Percentiles rank a stretch among this genome's conserved stretches.
These are phyloP conservation scores for Pichia sp. DNA, from an alignment of 1,139 yeast genomes.

Conservation along the genomic window DNA sequence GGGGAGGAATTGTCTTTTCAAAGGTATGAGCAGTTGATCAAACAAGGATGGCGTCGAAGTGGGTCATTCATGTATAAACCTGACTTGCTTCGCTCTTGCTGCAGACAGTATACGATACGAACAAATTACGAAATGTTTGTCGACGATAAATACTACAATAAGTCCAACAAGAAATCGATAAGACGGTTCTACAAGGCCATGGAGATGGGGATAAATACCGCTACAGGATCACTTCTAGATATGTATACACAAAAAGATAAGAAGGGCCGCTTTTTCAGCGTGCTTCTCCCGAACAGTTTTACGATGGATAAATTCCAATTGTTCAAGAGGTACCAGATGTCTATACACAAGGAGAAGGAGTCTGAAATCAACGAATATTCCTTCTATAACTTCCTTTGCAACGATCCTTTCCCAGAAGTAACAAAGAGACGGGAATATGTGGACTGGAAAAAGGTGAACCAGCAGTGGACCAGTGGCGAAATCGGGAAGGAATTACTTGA, in stretches of 20 bases:
- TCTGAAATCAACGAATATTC: conserved; percentile 42
- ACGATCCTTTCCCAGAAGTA: conserved; percentile 48
- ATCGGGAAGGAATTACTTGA: conserved; percentile 9
- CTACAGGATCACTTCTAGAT: conserved; percentile 1
- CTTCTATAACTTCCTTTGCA: conserved; percentile 66
- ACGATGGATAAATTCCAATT: conserved; percentile 60
- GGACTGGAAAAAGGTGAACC: conserved; percentile 29
- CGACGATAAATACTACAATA: conserved; percentile 37
- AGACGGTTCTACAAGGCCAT: conserved; percentile 52
- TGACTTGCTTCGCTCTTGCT: conserved; percentile 69
- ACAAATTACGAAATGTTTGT: conserved; percentile 43
- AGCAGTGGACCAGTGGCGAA: conserved; percentile 30
- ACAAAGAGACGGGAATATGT: conserved; percentile 26
- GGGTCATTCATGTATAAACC: conserved; percentile 72
- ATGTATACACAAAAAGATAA: conserved; percentile 7
- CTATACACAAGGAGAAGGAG: conserved; percentile 61
- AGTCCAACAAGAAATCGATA: conserved; percentile 63
- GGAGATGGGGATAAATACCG: conserved; percentile 35
- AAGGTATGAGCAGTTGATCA: conserved; percentile 61
- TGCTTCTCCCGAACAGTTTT: conserved; percentile 48
- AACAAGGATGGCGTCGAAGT: conserved; percentile 74
- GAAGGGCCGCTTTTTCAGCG: conserved; percentile 5
- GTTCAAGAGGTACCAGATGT: conserved; percentile 64
- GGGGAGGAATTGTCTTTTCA: conserved; percentile 44
- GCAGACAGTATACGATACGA: conserved; percentile 78